A percentile compares a stretch with the other conserved stretches of the same genome.
These are phyloP conservation scores for Phyllosticta citribraziliensis DNA, from an alignment of 2,329 filamentous ascomycete species.

Conservation along the genomic window DNA sequence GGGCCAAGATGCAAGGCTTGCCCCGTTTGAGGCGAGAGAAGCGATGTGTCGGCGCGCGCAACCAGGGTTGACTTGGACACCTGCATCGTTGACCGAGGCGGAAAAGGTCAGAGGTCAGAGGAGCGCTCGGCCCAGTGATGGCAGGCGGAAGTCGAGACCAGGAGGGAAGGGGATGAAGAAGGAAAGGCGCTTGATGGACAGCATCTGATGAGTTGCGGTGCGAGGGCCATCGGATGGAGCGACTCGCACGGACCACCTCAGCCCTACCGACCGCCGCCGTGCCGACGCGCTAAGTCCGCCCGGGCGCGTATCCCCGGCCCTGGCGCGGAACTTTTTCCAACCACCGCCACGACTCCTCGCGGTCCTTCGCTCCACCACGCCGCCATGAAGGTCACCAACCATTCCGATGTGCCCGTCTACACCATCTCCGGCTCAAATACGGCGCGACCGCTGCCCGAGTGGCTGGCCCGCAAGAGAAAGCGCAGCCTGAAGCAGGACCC, in stretches of 20 bases:
- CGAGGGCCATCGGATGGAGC: neutral
- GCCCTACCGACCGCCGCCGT: neutral
- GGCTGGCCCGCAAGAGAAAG: conserved; percentile 85
- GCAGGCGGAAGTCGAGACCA: neutral
- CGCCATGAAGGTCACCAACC: conserved; percentile 71
- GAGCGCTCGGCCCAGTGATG: neutral
- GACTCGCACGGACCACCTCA: conserved; percentile 1
- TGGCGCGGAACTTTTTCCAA: conserved; percentile 6
- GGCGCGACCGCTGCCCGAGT: conserved; percentile 82
- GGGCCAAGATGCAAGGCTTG: conserved; percentile 10
- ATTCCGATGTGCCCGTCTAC: conserved; percentile 80
- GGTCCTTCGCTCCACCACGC: conserved; percentile 13
- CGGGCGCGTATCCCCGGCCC: conserved; percentile 1
- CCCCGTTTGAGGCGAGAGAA: neutral
- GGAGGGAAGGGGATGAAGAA: neutral
- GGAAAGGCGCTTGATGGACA: neutral
- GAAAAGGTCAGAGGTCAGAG: neutral
- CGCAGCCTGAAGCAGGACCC: conserved; percentile 83
- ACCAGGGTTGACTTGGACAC: neutral
- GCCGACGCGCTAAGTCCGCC: neutral
- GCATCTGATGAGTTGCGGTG: neutral
- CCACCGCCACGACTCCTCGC: neutral
- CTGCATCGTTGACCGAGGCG: conserved; percentile 3
- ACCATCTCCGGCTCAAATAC: conserved; percentile 89
- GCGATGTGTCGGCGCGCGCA: neutral